phyloP scores from a whole-genome alignment of 2,329 filamentous ascomycete genomes.

The Zasmidium citrigriseum region DNA sequence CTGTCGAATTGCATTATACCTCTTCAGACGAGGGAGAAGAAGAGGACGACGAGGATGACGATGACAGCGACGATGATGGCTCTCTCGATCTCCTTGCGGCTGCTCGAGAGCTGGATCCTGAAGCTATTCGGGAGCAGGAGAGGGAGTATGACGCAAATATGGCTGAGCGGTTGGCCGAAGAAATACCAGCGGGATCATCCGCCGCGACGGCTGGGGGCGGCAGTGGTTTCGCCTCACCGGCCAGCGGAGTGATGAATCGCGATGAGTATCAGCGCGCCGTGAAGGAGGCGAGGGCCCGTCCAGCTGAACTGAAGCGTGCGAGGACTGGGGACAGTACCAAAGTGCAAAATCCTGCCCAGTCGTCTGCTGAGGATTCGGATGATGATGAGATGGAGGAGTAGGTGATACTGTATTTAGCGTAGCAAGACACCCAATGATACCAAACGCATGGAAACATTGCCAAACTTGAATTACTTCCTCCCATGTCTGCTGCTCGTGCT shows the following conservation, averaged over 20 bases:
- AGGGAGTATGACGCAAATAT: conserved; percentile 50
- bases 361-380: conserved; percentile 7
- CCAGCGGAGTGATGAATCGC: conserved; percentile 18
- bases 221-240: conserved; percentile 49
- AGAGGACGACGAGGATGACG: conserved; percentile 34
- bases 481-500: background rate
- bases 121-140: conserved; percentile 42
- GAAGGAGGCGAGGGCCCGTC: conserved; percentile 13
- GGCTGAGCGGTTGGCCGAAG: conserved; percentile 50
- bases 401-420: conserved; percentile 10
- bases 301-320: conserved; percentile 13
- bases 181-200: conserved; percentile 51
- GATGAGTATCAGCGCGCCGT: conserved; percentile 24
- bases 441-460: no score
- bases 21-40: conserved; percentile 32
- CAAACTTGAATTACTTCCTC: no score
- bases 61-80: conserved; percentile 38
- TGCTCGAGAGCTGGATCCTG: conserved; percentile 46
- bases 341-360: conserved; percentile 15
- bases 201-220: conserved; percentile 52
- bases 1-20: conserved; percentile 31
- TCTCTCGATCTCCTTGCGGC: conserved; percentile 49
- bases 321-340: conserved; percentile 26
- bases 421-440: no score
- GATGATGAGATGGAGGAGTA: conserved; percentile 19